Evolutionary conservation across 352 stramenopile species (phyloP).

Genomic region (Globisporangium irregulare): DNA sequence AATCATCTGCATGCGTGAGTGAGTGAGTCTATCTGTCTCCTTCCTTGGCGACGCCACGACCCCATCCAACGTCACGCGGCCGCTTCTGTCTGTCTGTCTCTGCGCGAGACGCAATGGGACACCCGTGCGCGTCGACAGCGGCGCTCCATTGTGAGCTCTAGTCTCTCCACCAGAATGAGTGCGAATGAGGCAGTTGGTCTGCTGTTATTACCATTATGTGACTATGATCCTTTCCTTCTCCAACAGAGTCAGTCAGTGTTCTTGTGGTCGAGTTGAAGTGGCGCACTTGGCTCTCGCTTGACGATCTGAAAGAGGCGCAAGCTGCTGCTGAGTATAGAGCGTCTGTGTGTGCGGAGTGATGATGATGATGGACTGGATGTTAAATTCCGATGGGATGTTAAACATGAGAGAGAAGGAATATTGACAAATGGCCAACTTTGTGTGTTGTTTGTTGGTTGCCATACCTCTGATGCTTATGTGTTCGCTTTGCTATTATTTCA

Average conservation of each 20-base stretch:
- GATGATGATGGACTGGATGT: background rate
- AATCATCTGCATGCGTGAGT: no score
- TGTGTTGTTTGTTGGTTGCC: background rate
- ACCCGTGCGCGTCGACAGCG: background rate
- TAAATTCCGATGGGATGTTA: background rate
- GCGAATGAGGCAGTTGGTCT: background rate
- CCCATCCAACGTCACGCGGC: no score
- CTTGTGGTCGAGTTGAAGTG: background rate
- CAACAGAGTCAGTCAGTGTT: background rate
- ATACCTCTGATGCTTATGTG: background rate
- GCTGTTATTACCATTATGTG: background rate
- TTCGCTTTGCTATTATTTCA: background rate
- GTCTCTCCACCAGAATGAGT: background rate
- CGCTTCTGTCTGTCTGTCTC: background rate
- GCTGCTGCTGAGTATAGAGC: background rate
- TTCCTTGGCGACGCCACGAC: no score
- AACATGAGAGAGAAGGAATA: background rate
- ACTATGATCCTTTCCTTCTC: background rate
- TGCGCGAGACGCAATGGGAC: slow-evolving; percentile 6
- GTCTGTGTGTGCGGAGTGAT: no score
- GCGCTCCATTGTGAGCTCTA: background rate
- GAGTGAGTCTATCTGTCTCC: no score
- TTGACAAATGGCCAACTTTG: background rate
- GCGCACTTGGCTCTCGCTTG: background rate
- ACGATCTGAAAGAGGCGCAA: background rate